Percentiles rank a stretch among this genome's conserved stretches.
These are phyloP conservation scores for Centrapalus pauciflorus DNA, from an alignment of 129 eudicot genomes.

Conservation along the genomic window DNA sequence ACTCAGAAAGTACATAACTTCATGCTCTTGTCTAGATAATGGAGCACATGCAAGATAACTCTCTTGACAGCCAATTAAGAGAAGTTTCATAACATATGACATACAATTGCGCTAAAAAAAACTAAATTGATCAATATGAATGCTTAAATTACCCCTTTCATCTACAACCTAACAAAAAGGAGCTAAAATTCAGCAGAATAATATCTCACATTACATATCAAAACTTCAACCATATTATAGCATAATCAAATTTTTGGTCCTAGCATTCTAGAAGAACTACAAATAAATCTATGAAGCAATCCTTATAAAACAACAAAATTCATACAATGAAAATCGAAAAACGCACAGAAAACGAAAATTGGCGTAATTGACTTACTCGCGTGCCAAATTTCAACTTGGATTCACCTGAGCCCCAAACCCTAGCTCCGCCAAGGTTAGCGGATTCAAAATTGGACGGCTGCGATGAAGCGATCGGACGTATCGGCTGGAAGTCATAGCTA, in stretches of 20 bases:
- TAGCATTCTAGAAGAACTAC: not conserved
- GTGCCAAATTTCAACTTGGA: conserved; percentile 43
- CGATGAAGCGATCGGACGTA: conserved; percentile 45
- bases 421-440: conserved; percentile 34
- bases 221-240: not conserved
- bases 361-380: conserved; percentile 32
- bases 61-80: not conserved
- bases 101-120: too few relatives aligned
- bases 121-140: not conserved
- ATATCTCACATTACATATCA: not conserved
- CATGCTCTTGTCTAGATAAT: not conserved
- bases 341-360: not conserved
- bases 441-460: conserved; percentile 33
- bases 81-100: not conserved
- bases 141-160: not conserved
- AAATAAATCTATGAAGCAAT: not conserved
- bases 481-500: conserved; percentile 87
- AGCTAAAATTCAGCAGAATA: not conserved
- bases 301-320: not conserved
- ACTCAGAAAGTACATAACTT: not conserved
- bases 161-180: not conserved
- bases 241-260: not conserved
- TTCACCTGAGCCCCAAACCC: conserved; percentile 80
- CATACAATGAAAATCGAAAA: not conserved
- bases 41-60: not conserved